phyloP scores from a whole-genome alignment of 2,329 filamentous ascomycete genomes.

The Xylariaceae sp. region DNA sequence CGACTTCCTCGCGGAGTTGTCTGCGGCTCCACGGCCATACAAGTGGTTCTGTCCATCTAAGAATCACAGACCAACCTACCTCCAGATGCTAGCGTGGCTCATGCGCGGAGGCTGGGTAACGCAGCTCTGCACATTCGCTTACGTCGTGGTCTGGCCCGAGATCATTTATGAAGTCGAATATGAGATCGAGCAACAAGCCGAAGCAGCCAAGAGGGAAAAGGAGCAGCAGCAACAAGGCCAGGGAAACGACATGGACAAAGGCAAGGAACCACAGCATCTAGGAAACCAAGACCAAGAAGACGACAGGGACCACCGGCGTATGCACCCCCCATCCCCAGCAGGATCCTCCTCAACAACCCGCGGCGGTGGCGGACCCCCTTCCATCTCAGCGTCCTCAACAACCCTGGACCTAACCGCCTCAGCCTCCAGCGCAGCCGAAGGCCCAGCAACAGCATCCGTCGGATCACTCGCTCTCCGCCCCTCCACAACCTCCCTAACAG shows the following conservation, averaged over 20 bases:
- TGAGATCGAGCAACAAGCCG: slow-evolving; percentile 48
- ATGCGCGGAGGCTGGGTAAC: slow-evolving; percentile 91
- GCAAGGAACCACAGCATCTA: slow-evolving; percentile 1
- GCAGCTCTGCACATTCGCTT: slow-evolving; percentile 86
- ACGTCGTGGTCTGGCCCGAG: slow-evolving; percentile 78
- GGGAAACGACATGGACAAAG: not conserved
- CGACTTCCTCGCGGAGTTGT: slow-evolving; percentile 82
- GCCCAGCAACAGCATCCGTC: slow-evolving; percentile 3
- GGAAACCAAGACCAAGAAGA: slow-evolving; percentile 2
- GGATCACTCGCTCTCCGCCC: slow-evolving; percentile 16
- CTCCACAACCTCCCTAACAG: slow-evolving; percentile 19
- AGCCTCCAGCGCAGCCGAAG: not conserved
- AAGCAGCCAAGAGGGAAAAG: slow-evolving; percentile 15
- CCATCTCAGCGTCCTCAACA: slow-evolving; percentile 9
- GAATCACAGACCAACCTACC: slow-evolving; percentile 80
- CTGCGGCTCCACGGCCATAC: slow-evolving; percentile 75
- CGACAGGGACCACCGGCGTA: slow-evolving; percentile 2
- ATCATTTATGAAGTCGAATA: slow-evolving; percentile 78
- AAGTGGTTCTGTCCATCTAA: slow-evolving; percentile 81
- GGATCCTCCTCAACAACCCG: slow-evolving; percentile 8
- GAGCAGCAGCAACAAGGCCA: not conserved
- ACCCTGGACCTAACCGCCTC: slow-evolving; percentile 10
- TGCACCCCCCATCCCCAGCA: slow-evolving; percentile 9
- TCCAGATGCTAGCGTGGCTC: slow-evolving; percentile 89
- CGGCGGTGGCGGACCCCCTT: not conserved